A percentile compares a stretch with the other conserved stretches of the same genome.
These are phyloP conservation scores for Nothophytophthora sp. DNA, from an alignment of 352 stramenopile genomes.

Conservation along the genomic window DNA sequence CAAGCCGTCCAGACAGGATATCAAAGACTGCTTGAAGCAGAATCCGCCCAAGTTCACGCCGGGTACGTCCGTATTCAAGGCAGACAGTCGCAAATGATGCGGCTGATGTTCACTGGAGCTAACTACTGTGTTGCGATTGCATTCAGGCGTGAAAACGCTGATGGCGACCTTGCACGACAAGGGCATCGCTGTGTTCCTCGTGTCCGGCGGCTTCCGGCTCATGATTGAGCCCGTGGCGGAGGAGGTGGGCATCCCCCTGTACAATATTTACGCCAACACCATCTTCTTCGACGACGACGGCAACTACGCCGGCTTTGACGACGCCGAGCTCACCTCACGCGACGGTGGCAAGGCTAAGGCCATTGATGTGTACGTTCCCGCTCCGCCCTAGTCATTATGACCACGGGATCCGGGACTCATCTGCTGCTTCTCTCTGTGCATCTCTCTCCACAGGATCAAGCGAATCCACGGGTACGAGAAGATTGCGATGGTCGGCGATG, in stretches of 20 bases:
- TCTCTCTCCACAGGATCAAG: slow-evolving; percentile 82
- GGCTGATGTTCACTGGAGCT: not conserved
- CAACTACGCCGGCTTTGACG: slow-evolving; percentile 94
- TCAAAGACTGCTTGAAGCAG: slow-evolving; percentile 90
- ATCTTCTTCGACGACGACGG: slow-evolving; percentile 93
- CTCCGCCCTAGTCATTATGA: too few relatives aligned
- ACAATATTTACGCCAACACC: slow-evolving; percentile 98
- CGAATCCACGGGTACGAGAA: slow-evolving; percentile 91
- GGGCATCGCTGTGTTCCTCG: slow-evolving; percentile 95
- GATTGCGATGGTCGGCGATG: slow-evolving; percentile 99
- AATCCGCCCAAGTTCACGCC: slow-evolving; percentile 92
- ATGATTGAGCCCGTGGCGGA: slow-evolving; percentile 98
- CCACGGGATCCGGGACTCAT: too few relatives aligned
- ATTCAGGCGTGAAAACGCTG: slow-evolving; percentile 83
- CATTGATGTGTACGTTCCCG: slow-evolving; percentile 59
- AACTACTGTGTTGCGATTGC: not conserved
- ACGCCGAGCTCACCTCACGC: slow-evolving; percentile 92
- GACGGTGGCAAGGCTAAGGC: slow-evolving; percentile 81
- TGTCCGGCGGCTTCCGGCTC: slow-evolving; percentile 98
- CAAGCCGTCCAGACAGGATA: slow-evolving; percentile 88
- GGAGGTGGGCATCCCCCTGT: slow-evolving; percentile 76
- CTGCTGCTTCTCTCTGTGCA: not conserved
- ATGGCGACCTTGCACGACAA: slow-evolving; percentile 90
- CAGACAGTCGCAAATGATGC: too few relatives aligned
- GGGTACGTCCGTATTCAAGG: slow-evolving; percentile 46